Evolutionary conservation across 805 yeast genomes (phyloP).

Genomic region (Candida hungchunana): DNA sequence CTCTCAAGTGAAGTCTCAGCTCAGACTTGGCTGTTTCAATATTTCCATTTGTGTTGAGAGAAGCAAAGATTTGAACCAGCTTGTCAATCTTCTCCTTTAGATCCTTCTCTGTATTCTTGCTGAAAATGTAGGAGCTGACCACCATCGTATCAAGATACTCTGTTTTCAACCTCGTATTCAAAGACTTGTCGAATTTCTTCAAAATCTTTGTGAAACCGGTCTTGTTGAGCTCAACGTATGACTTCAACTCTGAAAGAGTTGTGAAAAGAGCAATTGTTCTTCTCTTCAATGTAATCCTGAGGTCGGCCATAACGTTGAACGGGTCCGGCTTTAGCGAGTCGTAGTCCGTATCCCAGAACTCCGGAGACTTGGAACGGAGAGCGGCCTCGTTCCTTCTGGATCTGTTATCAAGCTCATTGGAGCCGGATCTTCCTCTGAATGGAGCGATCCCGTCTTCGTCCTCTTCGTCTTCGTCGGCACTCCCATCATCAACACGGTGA

Average conservation of each 20-base stretch:
- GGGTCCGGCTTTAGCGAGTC: conserved; percentile 22
- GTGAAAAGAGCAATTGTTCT: conserved; percentile 66
- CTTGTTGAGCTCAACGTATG: conserved; percentile 76
- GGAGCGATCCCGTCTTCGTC: conserved; percentile 14
- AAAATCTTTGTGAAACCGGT: conserved; percentile 89
- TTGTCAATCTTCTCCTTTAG: conserved; percentile 54
- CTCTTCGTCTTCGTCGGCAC: conserved; percentile 29
- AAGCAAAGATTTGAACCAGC: conserved; percentile 52
- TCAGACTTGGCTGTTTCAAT: conserved; percentile 42
- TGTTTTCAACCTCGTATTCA: conserved; percentile 56
- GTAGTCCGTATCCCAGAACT: conserved; percentile 24
- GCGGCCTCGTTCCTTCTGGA: conserved; percentile 15
- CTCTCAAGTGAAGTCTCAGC: conserved; percentile 61
- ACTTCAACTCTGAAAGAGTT: conserved; percentile 72
- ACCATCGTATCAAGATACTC: conserved; percentile 47
- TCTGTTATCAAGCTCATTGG: conserved; percentile 19
- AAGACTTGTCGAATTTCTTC: conserved; percentile 86
- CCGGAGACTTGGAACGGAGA: conserved; percentile 23
- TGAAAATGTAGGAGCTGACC: conserved; percentile 51
- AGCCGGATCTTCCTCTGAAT: conserved; percentile 23
- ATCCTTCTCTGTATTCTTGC: conserved; percentile 38
- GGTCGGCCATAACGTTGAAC: conserved; percentile 25
- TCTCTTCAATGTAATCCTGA: conserved; percentile 58
- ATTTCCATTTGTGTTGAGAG: conserved; percentile 39
- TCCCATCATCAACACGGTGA: conserved; percentile 16